phyloP scores from a whole-genome alignment of 139 green algal genomes.

The Chlamydomonas sp. region DNA sequence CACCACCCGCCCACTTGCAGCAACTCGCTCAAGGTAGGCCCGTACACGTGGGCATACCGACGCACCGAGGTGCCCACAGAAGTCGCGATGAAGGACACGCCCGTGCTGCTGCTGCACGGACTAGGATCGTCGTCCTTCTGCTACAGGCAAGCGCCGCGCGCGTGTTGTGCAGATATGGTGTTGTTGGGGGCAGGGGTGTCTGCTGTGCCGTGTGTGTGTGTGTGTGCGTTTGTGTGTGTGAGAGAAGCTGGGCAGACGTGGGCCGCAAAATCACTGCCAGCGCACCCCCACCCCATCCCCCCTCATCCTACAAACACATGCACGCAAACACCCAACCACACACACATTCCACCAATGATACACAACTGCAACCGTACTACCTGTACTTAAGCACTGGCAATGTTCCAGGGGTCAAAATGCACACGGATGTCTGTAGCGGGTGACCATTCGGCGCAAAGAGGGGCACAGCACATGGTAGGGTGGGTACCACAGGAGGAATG shows the following conservation, averaged over 20 bases:
- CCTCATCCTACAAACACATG: no score
- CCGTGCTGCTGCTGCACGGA: constrained; percentile 66
- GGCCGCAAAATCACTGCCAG: background rate
- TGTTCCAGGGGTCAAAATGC: no score
- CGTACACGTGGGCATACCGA: constrained; percentile 51
- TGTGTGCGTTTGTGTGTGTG: background rate
- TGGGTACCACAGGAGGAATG: no score
- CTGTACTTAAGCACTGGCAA: no score
- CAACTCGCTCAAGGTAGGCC: background rate
- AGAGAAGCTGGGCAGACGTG: background rate
- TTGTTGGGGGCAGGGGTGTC: background rate
- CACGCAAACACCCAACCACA: no score
- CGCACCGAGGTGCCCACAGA: constrained; percentile 17
- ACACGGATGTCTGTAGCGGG: no score
- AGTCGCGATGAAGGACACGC: constrained; percentile 20
- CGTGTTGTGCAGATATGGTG: no score
- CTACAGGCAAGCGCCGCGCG: no score
- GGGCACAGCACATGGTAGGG: no score
- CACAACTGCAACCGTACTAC: no score
- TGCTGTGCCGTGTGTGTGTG: background rate
- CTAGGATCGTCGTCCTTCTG: constrained; percentile 52
- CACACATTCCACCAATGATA: background rate
- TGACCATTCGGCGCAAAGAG: no score
- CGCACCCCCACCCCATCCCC: background rate
- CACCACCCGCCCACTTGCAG: no score